A percentile compares a stretch with the other conserved stretches of the same genome.
Evolutionary conservation across 2,329 filamentous ascomycete species (phyloP).

Genomic region (Lithohypha guttulata): DNA sequence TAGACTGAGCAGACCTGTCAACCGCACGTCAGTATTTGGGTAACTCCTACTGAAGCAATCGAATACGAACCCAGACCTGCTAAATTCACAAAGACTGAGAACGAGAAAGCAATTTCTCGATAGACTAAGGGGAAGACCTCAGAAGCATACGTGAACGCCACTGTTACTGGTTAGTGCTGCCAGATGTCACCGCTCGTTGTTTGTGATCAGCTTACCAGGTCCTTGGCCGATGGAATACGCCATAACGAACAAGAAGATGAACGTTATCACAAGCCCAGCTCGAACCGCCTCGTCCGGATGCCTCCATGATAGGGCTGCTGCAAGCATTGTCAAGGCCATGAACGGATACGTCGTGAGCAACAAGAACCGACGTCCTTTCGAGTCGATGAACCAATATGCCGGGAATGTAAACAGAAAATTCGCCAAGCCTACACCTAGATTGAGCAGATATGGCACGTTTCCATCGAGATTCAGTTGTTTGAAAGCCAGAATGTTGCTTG

Average conservation of each 20-base stretch:
- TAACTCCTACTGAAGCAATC: background rate
- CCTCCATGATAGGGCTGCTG: slow-evolving; percentile 49
- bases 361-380: slow-evolving; percentile 51
- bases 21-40: background rate
- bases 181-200: slow-evolving; percentile 26
- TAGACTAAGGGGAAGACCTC: slow-evolving; percentile 40
- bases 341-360: slow-evolving; percentile 56
- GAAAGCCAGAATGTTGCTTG: slow-evolving; percentile 52
- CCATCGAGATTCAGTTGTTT: slow-evolving; percentile 10
- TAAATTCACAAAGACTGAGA: slow-evolving; percentile 27
- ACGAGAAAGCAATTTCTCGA: slow-evolving; percentile 34
- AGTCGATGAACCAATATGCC: slow-evolving; percentile 48
- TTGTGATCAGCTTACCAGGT: slow-evolving; percentile 9
- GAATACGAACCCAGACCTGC: slow-evolving; percentile 10
- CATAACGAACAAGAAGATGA: slow-evolving; percentile 47
- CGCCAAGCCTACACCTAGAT: slow-evolving; percentile 19
- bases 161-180: no score
- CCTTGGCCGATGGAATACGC: slow-evolving; percentile 38
- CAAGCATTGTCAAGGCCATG: slow-evolving; percentile 55
- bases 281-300: slow-evolving; percentile 32
- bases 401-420: slow-evolving; percentile 21
- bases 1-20: background rate
- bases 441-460: slow-evolving; percentile 14
- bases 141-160: slow-evolving; percentile 31
- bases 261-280: slow-evolving; percentile 46